Percentiles rank a stretch among this genome's conserved stretches.
Evolutionary conservation across 129 eudicot genomes (phyloP).

Genomic region (Logfia minima): DNA sequence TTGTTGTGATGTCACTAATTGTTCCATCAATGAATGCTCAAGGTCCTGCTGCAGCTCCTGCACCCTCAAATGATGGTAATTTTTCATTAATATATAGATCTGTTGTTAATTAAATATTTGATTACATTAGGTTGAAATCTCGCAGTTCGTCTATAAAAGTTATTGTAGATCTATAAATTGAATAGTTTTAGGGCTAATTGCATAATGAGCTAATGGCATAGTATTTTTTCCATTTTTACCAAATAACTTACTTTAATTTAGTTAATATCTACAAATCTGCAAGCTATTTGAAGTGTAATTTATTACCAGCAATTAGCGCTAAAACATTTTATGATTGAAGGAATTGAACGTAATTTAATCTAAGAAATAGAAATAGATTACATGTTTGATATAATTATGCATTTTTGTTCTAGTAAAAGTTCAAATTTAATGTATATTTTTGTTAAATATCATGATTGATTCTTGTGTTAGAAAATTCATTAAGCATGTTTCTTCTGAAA

Average conservation of each 20-base stretch:
- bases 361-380: too few relatives aligned
- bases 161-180: slow-evolving; percentile 15
- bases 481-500: too few relatives aligned
- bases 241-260: too few relatives aligned
- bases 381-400: too few relatives aligned
- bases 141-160: background rate
- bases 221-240: background rate
- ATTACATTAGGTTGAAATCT: background rate
- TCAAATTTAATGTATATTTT: too few relatives aligned
- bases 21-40: slow-evolving; percentile 64
- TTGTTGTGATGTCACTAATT: slow-evolving; percentile 42
- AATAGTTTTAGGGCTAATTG: background rate
- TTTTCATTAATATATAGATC: slow-evolving; percentile 23
- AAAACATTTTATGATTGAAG: too few relatives aligned
- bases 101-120: background rate
- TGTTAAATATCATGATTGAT: too few relatives aligned
- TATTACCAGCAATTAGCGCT: background rate
- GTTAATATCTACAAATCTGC: too few relatives aligned
- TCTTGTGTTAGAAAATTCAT: too few relatives aligned
- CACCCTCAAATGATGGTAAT: slow-evolving; percentile 58
- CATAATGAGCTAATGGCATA: too few relatives aligned
- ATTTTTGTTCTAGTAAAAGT: too few relatives aligned
- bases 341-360: too few relatives aligned
- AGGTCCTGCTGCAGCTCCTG: slow-evolving; percentile 57
- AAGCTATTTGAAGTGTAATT: background rate